Evolutionary conservation across 2,329 filamentous ascomycete species (phyloP), one percentile per base, ranked within the genome.

Genomic region (Penicillium sp.): DNA sequence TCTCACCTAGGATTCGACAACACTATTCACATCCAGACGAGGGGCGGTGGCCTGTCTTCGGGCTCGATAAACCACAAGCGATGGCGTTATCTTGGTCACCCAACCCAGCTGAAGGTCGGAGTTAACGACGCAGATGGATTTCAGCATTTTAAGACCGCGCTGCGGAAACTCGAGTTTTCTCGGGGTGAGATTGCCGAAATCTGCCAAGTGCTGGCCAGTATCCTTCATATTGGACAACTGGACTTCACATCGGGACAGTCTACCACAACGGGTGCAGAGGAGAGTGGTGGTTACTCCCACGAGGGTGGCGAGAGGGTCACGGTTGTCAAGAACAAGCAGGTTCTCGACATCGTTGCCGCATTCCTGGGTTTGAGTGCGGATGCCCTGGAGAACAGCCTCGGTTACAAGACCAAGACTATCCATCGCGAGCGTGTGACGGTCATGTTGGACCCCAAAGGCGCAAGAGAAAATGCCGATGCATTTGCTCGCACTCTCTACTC

Each of bases 381-480:
- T 40, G 88, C 95, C 50, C 77, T 98, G 5, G 90, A 98, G 71
- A 84, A 80, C 31, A 95, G 89, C 24, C 76, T 98, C 47, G 89
- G 90, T 3, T 95, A 96, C 76, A 94, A 95, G 73, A 97, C 89
- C 16, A 96, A 95, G 76, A 96, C 93, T 58, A 85, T 98, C 46
- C 87, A 94, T 64, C 86, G 89, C 54, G 93, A 98, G 74, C 85
- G 93, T 44, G 93, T 98, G n/a, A 98, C 93, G 0, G 87, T 98
- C 55, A 95, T 98, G 90, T 79, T 98, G 27, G 93, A 98, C 63
- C 88, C 91, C 6, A 84, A 82, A 47, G 93, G 93, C 31, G 93
- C 93, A 37, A 85, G 89, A 41, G 85, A 82, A 31, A 96, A 96
- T 58, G 93, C 93, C 13, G 90, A 97, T 63, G 93, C 97, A 69